Conservation (phyloP, 2,329 filamentous ascomycete species). For the Verticillium nonalfalfae region DNA sequence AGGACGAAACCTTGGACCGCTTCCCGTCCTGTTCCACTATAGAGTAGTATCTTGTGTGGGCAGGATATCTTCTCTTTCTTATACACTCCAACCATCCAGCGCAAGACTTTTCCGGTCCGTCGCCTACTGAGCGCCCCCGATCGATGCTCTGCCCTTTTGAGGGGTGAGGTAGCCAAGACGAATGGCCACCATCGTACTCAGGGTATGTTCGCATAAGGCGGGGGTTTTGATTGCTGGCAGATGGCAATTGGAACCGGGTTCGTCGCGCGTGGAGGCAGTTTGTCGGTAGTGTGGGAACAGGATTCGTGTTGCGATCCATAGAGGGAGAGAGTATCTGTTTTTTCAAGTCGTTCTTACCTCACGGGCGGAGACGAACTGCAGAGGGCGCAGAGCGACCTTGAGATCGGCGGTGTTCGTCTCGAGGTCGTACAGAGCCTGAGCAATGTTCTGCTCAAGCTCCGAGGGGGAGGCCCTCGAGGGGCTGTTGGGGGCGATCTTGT, state of each 20-base stretch:
- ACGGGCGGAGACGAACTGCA: conserved; percentile 98
- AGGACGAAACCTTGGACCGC: conserved; percentile 66
- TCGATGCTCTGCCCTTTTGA: neutral
- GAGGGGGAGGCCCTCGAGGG: conserved; percentile 92
- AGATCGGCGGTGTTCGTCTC: conserved; percentile 99
- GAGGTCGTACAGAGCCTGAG: conserved; percentile 95
- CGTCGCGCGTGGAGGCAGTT: neutral
- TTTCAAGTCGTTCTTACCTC: conserved; percentile 72
- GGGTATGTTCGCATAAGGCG: neutral
- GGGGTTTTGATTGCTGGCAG: neutral
- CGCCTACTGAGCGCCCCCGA: neutral
- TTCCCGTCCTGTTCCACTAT: conserved; percentile 64
- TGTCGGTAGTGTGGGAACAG: conserved; percentile 31
- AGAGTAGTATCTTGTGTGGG: conserved; percentile 4
- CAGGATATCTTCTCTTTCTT: conserved; percentile 12
- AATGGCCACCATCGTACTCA: neutral
- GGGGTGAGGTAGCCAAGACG: neutral
- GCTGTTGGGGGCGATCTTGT: conserved; percentile 99
- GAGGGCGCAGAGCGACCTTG: conserved; percentile 89
- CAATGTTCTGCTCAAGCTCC: conserved; percentile 96
- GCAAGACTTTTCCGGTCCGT: neutral
- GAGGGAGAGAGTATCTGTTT: conserved; percentile 16
- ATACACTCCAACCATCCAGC: neutral
- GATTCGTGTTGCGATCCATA: conserved; percentile 24
- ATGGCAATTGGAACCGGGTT: neutral